Base-by-base conservation (phyloP, 2,329 filamentous ascomycete species). In the Colletotrichum chlorophyti region DNA sequence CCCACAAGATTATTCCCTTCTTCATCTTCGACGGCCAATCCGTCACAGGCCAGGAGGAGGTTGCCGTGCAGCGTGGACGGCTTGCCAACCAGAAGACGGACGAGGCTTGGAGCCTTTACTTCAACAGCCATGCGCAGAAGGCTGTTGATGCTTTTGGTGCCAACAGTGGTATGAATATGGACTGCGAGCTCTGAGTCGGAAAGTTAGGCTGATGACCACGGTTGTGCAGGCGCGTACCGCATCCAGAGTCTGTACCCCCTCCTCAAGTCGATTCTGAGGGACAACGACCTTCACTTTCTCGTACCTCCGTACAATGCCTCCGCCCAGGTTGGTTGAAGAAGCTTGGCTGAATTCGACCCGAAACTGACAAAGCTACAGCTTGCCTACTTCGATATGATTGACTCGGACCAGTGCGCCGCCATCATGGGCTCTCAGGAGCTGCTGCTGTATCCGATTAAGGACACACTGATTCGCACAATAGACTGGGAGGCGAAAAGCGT, bases 11-110 rank as follows among this genome's bases (percentile, higher is more conserved):
- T 49, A 85, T 80, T n/a, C 91, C 91, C 2, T 79, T 96, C 63
- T 98, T 99, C 72, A 83, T 99, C 48, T 99, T 99, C 74, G 91
- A 94, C 72, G 95, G 95, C 31, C 85, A 97, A 67, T 86, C 92
- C 34, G 83, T 93, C 60, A 87, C 87, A 34, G 90, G 90, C 55
- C 89, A 91, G 68, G 88, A 93, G 67, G 86, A 91, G 42, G 81
- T 88, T 59, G 79, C 87, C 21, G 81, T 89, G 52, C 83, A 86
- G 64, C 84, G 85, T 41, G 85, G 85, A 23, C 83, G 83, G 45
- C 80, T 81, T 26, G 90, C 91, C 64, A 87, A 89, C 63, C 75
- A 83, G 61, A 87, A 88, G 64, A 92, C 91, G 48, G 84, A 91
- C 64, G 79, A 88, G 57, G 95, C 94, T 4, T 99, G 95, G 94